phyloP scores from a whole-genome alignment of 1,139 yeast species.

The Meyerozyma carpophila region DNA sequence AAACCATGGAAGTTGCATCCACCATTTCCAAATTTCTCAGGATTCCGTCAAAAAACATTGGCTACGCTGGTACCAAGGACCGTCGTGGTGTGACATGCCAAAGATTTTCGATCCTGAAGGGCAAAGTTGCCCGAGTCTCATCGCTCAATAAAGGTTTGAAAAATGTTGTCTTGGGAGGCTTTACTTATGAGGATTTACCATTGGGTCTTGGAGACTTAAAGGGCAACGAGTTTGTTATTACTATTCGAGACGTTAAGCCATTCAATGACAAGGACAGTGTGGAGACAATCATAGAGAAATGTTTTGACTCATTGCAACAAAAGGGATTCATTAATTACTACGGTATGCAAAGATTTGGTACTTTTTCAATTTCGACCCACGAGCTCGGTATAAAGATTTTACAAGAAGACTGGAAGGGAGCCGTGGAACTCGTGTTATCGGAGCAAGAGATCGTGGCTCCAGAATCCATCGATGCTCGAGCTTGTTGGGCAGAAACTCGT shows the following conservation, averaged over 20 bases:
- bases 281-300: conserved; percentile 39
- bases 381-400: conserved; percentile 70
- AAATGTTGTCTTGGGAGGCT: conserved; percentile 74
- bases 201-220: conserved; percentile 74
- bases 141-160: conserved; percentile 69
- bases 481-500: conserved; percentile 70
- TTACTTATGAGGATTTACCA: conserved; percentile 57
- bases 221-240: conserved; percentile 86
- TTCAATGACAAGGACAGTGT: conserved; percentile 25
- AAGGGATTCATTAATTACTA: conserved; percentile 88
- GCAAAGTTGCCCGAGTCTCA: conserved; percentile 73
- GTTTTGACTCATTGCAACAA: conserved; percentile 54
- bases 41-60: conserved; percentile 60
- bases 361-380: conserved; percentile 90
- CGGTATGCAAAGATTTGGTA: conserved; percentile 98
- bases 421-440: conserved; percentile 70
- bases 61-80: conserved; percentile 95
- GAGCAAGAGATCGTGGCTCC: conserved; percentile 84
- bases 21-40: conserved; percentile 68
- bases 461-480: conserved; percentile 76
- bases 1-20: conserved; percentile 92
- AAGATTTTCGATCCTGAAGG: conserved; percentile 62
- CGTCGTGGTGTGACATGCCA: conserved; percentile 95
- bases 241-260: conserved; percentile 64
- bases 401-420: conserved; percentile 71